Conservation (phyloP, 2,329 filamentous ascomycete genomes). For the Fusarium paranaense region DNA sequence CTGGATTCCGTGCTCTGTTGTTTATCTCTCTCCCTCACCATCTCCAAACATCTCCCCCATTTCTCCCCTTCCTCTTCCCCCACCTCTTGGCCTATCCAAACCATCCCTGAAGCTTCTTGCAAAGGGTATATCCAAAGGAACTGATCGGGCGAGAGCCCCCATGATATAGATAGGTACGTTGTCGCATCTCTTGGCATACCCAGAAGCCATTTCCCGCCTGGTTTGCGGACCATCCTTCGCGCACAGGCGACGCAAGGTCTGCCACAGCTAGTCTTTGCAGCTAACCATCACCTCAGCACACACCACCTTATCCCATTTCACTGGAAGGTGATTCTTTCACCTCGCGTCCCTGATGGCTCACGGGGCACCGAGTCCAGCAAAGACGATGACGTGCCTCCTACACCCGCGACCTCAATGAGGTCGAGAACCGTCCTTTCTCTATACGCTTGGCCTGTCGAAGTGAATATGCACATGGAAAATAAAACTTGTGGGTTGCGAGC, state of each 20-base stretch:
- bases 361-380: neutral
- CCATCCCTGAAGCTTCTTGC: neutral
- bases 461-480: too few relatives aligned
- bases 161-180: neutral
- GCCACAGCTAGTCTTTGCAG: neutral
- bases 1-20: neutral
- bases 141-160: neutral
- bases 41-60: neutral
- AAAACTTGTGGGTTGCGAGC: too few relatives aligned
- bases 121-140: neutral
- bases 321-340: neutral
- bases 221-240: neutral
- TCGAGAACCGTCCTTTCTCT: neutral
- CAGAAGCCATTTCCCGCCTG: neutral
- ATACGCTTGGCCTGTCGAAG: too few relatives aligned
- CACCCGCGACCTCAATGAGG: neutral
- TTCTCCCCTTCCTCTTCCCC: neutral
- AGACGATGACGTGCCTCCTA: neutral
- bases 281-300: neutral
- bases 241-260: neutral
- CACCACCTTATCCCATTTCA: neutral
- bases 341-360: neutral
- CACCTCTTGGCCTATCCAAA: neutral
- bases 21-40: neutral
- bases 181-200: neutral